Conservation (phyloP, 257 asterid species). For the Verbascum thapsus region DNA sequence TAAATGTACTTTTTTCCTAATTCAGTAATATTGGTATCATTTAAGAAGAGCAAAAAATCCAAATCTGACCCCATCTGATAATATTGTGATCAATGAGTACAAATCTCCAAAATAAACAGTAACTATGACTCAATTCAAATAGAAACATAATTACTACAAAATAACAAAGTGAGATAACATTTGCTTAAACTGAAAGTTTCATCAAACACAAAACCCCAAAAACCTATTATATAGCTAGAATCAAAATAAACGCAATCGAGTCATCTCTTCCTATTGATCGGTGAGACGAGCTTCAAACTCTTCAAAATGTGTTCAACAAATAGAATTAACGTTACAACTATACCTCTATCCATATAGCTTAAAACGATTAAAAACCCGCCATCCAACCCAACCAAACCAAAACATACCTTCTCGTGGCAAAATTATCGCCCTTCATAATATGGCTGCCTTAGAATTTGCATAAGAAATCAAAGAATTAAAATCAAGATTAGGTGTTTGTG, state of each 20-base stretch:
- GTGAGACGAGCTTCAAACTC: slow-evolving; percentile 10
- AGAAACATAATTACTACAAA: neutral
- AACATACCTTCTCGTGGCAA: slow-evolving; percentile 23
- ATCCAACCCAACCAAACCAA: slow-evolving; percentile 14
- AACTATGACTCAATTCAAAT: no score
- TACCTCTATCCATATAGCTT: slow-evolving; percentile 35
- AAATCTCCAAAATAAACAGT: no score
- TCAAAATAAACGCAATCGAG: slow-evolving; percentile 26
- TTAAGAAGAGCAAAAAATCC: no score
- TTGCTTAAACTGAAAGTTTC: neutral
- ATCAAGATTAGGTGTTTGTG: slow-evolving; percentile 22
- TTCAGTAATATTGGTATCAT: no score
- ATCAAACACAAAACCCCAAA: neutral
- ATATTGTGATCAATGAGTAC: no score
- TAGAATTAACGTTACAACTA: slow-evolving; percentile 32
- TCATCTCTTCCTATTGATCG: neutral
- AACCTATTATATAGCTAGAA: no score
- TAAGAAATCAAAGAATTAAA: slow-evolving; percentile 23
- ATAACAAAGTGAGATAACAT: neutral
- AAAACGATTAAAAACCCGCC: neutral
- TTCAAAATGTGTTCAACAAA: slow-evolving; percentile 19
- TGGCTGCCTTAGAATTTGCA: slow-evolving; percentile 13
- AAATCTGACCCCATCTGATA: no score
- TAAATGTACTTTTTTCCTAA: no score
- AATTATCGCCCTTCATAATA: slow-evolving; percentile 25